Evolutionary conservation across 2,329 filamentous ascomycete species (phyloP).

Genomic region (Dactylellina parvicollis): DNA sequence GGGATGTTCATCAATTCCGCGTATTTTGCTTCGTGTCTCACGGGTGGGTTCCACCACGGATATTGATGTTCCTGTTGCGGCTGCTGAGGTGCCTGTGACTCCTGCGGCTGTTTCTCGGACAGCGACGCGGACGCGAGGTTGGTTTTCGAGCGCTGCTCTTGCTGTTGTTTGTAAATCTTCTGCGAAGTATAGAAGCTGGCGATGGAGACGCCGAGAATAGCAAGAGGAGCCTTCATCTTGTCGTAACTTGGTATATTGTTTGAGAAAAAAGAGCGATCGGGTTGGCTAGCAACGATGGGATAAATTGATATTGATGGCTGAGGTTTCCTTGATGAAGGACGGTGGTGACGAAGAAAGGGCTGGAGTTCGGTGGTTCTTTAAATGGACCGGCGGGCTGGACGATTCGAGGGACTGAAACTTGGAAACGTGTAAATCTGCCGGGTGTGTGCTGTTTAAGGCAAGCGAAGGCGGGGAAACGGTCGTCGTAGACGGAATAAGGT

Average conservation of each 20-base stretch:
- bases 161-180: constrained; percentile 47
- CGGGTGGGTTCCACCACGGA: constrained; percentile 51
- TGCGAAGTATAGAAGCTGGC: constrained; percentile 50
- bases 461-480: constrained; percentile 14
- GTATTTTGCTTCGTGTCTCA: constrained; percentile 49
- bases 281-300: not conserved
- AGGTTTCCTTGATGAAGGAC: not conserved
- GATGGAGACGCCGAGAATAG: constrained; percentile 47
- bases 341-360: not conserved
- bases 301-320: not conserved
- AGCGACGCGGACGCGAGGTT: constrained; percentile 15
- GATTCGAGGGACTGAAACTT: not conserved
- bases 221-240: constrained; percentile 46
- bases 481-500: constrained; percentile 9
- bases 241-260: constrained; percentile 4
- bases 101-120: constrained; percentile 39
- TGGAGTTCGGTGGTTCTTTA: constrained; percentile 3
- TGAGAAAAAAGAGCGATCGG: not conserved
- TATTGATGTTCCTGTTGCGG: constrained; percentile 3
- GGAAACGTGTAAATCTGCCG: constrained; percentile 28
- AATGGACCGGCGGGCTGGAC: not conserved
- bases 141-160: constrained; percentile 47
- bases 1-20: constrained; percentile 50
- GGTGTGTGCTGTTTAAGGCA: not conserved
- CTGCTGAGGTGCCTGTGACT: constrained; percentile 13